Evolutionary conservation across 768 basidiomycete species (phyloP).

Genomic region (Cantharellus anzutake): DNA sequence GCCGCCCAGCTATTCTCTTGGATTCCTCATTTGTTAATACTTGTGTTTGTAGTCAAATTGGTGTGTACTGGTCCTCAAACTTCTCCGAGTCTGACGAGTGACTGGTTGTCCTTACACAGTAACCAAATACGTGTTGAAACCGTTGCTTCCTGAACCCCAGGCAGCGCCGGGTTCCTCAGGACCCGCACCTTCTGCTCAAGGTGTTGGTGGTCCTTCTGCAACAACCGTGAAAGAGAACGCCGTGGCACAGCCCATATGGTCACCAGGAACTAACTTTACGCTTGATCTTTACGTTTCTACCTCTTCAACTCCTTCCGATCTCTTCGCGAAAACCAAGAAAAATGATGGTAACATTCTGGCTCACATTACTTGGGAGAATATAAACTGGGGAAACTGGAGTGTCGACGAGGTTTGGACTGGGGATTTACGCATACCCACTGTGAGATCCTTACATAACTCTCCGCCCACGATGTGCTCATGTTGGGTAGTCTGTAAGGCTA

Average conservation of each 20-base stretch:
- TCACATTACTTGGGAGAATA: slow-evolving; percentile 55
- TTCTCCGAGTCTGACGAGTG: too few relatives aligned
- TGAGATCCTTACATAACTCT: slow-evolving; percentile 16
- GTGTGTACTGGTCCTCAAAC: too few relatives aligned
- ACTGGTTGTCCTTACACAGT: too few relatives aligned
- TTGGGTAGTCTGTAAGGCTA: slow-evolving; percentile 38
- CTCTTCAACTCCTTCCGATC: background rate
- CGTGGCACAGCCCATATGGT: background rate
- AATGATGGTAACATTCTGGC: slow-evolving; percentile 25
- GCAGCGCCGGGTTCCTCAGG: too few relatives aligned
- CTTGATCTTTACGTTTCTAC: background rate
- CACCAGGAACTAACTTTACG: background rate
- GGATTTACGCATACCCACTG: slow-evolving; percentile 48
- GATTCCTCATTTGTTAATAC: too few relatives aligned
- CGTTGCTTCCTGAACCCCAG: too few relatives aligned
- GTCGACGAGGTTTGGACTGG: slow-evolving; percentile 37
- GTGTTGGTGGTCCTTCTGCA: too few relatives aligned
- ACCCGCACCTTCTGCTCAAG: too few relatives aligned
- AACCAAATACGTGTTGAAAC: background rate
- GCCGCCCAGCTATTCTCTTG: too few relatives aligned
- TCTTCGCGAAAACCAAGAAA: background rate
- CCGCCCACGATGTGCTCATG: background rate
- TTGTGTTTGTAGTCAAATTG: too few relatives aligned
- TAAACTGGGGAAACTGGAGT: slow-evolving; percentile 60
- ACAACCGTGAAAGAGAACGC: too few relatives aligned